Evolutionary conservation across 257 asterid species (phyloP).

Genomic region (Scutellaria minor): DNA sequence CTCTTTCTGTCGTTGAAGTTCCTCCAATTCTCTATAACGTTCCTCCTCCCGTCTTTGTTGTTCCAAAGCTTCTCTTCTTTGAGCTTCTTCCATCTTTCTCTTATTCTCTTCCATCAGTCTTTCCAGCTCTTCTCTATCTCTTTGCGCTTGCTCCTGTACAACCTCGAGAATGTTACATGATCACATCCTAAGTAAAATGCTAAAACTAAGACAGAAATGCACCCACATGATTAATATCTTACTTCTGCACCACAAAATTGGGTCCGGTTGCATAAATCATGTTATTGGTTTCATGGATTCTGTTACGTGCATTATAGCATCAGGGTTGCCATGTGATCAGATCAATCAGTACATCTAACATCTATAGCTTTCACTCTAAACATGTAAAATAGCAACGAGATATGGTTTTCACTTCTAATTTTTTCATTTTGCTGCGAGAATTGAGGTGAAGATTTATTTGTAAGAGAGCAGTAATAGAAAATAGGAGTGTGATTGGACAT

Average conservation of each 20-base stretch:
- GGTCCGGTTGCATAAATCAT: neutral
- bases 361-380: neutral
- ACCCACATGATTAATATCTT: no score
- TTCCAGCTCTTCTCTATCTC: constrained; percentile 85
- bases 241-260: neutral
- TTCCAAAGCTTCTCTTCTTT: constrained; percentile 84
- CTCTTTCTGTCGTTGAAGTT: constrained; percentile 90
- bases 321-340: neutral
- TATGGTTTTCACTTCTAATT: no score
- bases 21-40: constrained; percentile 83
- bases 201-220: neutral
- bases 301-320: neutral
- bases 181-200: neutral
- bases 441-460: no score
- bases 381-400: neutral
- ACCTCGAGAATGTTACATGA: neutral
- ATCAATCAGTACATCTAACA: neutral
- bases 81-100: constrained; percentile 85
- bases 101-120: constrained; percentile 75
- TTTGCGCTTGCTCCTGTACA: constrained; percentile 70
- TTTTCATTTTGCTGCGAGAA: no score
- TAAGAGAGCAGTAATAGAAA: no score
- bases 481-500: no score
- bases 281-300: neutral
- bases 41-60: constrained; percentile 75